A percentile compares a stretch with the other conserved stretches of the same genome.
Evolutionary conservation across 148 eudicot genomes (phyloP).

Genomic region (Heliosperma pusillum): DNA sequence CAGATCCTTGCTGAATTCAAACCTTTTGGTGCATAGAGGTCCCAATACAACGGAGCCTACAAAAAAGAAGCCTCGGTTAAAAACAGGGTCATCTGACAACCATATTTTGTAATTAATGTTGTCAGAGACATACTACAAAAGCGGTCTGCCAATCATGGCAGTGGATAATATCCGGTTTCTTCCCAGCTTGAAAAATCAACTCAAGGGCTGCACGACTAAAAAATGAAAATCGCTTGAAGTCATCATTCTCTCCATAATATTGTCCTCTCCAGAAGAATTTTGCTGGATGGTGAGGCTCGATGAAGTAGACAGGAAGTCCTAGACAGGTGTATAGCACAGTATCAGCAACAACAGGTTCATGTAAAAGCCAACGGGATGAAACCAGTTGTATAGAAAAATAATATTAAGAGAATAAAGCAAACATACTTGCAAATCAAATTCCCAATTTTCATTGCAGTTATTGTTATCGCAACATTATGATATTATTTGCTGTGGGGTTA

Average conservation of each 20-base stretch:
- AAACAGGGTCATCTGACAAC: background rate
- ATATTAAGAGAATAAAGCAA: background rate
- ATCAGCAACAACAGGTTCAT: constrained; percentile 13
- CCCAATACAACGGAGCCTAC: constrained; percentile 97
- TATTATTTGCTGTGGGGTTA: background rate
- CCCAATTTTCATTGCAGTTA: background rate
- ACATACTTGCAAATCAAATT: background rate
- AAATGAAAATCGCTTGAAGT: constrained; percentile 88
- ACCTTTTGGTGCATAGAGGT: constrained; percentile 84
- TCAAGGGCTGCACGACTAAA: constrained; percentile 97
- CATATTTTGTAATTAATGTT: background rate
- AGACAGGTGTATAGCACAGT: constrained; percentile 11
- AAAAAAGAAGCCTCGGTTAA: background rate
- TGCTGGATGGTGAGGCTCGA: constrained; percentile 87
- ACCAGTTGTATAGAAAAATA: constrained; percentile 5
- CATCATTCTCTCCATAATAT: constrained; percentile 90
- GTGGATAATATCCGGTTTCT: constrained; percentile 93
- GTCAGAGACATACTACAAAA: constrained; percentile 62
- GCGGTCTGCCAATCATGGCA: constrained; percentile 99
- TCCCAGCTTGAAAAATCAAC: constrained; percentile 78
- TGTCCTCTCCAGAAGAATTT: constrained; percentile 94
- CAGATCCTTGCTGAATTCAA: constrained; percentile 90
- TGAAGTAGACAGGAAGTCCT: constrained; percentile 98
- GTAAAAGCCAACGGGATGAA: background rate
- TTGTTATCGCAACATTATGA: background rate